phyloP scores from a whole-genome alignment of 2,329 filamentous ascomycete species.

The Fusarium cyanostomum region DNA sequence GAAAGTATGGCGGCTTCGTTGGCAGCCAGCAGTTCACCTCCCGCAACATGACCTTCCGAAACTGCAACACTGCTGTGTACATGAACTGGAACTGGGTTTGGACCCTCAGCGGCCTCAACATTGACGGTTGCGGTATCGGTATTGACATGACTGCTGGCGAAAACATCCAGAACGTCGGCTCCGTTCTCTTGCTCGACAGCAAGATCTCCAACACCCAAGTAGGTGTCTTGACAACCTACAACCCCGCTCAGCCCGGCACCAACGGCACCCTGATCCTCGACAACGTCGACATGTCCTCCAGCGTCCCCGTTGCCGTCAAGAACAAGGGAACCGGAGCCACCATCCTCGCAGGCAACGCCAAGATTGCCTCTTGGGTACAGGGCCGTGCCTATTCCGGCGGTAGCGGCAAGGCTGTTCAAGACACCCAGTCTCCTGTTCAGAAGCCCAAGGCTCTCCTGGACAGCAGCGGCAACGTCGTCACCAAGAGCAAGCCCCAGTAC shows the following conservation, averaged over 20 bases:
- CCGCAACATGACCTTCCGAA: constrained; percentile 83
- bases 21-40: constrained; percentile 90
- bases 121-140: constrained; percentile 79
- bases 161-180: constrained; percentile 80
- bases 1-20: constrained; percentile 79
- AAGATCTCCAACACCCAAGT: constrained; percentile 77
- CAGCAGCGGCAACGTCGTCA: constrained; percentile 74
- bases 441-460: constrained; percentile 76
- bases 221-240: constrained; percentile 81
- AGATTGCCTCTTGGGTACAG: constrained; percentile 79
- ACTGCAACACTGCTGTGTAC: constrained; percentile 83
- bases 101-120: constrained; percentile 78
- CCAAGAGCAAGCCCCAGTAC: constrained; percentile 91
- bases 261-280: constrained; percentile 87
- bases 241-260: constrained; percentile 66
- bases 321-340: constrained; percentile 63
- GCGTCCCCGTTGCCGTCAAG: constrained; percentile 73
- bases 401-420: constrained; percentile 66
- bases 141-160: constrained; percentile 79
- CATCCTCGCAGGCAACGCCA: constrained; percentile 75
- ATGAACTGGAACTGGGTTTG: constrained; percentile 95
- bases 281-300: constrained; percentile 83
- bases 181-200: constrained; percentile 79
- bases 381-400: constrained; percentile 74
- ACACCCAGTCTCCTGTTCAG: constrained; percentile 58